phyloP scores from a whole-genome alignment of 805 yeast genomes.

The Aciculoconidium aculeatum region DNA sequence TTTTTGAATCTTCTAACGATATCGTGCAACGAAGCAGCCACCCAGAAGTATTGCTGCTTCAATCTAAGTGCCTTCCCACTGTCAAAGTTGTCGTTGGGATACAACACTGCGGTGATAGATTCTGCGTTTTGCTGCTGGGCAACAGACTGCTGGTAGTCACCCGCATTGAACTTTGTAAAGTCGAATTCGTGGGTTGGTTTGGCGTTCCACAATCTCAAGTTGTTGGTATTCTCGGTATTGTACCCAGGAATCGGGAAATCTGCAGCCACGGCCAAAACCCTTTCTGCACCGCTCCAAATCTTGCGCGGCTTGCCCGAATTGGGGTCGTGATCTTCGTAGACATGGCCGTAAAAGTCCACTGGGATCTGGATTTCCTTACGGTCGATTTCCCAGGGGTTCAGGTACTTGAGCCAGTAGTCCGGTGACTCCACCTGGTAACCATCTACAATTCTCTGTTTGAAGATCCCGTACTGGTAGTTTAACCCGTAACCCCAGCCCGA shows the following conservation, averaged over 20 bases:
- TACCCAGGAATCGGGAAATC: slow-evolving; percentile 94
- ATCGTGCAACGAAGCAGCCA: slow-evolving; percentile 87
- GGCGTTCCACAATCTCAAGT: slow-evolving; percentile 85
- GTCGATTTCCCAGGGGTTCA: slow-evolving; percentile 92
- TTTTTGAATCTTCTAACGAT: slow-evolving; percentile 87
- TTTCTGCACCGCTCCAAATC: slow-evolving; percentile 83
- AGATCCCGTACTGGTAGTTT: slow-evolving; percentile 90
- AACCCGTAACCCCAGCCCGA: slow-evolving; percentile 97
- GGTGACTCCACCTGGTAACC: slow-evolving; percentile 95
- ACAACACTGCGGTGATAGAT: slow-evolving; percentile 84
- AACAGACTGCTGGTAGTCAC: slow-evolving; percentile 84
- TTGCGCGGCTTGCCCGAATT: slow-evolving; percentile 53
- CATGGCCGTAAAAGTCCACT: slow-evolving; percentile 83
- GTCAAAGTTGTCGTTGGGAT: slow-evolving; percentile 91
- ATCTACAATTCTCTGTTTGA: slow-evolving; percentile 80
- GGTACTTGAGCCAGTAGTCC: slow-evolving; percentile 85
- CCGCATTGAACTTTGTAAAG: slow-evolving; percentile 83
- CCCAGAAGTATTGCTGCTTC: slow-evolving; percentile 97
- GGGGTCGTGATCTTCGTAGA: slow-evolving; percentile 49
- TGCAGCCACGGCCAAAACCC: slow-evolving; percentile 83
- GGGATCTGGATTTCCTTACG: slow-evolving; percentile 84
- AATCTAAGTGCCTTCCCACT: slow-evolving; percentile 87
- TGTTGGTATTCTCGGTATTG: slow-evolving; percentile 76
- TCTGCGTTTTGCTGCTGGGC: slow-evolving; percentile 83
- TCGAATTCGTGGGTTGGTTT: slow-evolving; percentile 89